A percentile compares a stretch with the other conserved stretches of the same genome.
phyloP scores from a whole-genome alignment of 2,329 filamentous ascomycete genomes.

The Rhynchosporium graminicola region DNA sequence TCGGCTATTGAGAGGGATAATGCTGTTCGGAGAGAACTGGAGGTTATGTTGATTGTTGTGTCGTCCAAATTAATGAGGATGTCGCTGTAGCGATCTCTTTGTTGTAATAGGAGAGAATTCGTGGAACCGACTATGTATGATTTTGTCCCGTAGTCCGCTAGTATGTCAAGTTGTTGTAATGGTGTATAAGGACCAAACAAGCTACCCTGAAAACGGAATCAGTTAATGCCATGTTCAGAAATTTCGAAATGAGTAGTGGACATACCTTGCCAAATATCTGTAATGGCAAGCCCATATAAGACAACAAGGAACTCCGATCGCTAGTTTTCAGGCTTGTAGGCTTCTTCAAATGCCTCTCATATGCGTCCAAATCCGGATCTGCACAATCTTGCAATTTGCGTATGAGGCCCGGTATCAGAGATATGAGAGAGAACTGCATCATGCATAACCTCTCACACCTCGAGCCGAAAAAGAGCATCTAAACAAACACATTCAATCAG shows the following conservation, averaged over 20 bases:
- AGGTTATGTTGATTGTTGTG: conserved; percentile 79
- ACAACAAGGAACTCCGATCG: conserved; percentile 83
- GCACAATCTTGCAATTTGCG: conserved; percentile 92
- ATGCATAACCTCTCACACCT: conserved; percentile 94
- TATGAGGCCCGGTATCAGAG: conserved; percentile 89
- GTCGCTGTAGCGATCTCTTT: conserved; percentile 94
- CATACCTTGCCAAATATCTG: conserved; percentile 89
- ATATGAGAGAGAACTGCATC: conserved; percentile 97
- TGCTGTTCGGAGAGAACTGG: conserved; percentile 72
- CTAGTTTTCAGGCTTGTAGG: conserved; percentile 88
- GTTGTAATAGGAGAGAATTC: conserved; percentile 89
- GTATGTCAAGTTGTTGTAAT: conserved; percentile 88
- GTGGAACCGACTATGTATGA: conserved; percentile 97
- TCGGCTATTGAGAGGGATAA: conserved; percentile 82
- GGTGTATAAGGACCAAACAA: conserved; percentile 97
- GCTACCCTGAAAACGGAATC: conserved; percentile 62
- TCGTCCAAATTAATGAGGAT: conserved; percentile 96
- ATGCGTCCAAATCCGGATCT: conserved; percentile 85
- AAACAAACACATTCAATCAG: conserved; percentile 4
- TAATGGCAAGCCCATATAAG: conserved; percentile 91
- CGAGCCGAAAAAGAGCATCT: conserved; percentile 99
- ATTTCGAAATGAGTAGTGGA: neutral
- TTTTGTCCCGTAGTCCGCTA: conserved; percentile 92
- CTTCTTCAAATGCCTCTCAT: conserved; percentile 72
- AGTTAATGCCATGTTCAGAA: neutral